Evolutionary conservation across 1,139 yeast genomes (phyloP), one percentile per base, ranked within the genome.

Genomic region (Debaryomycetaceae sp.): DNA sequence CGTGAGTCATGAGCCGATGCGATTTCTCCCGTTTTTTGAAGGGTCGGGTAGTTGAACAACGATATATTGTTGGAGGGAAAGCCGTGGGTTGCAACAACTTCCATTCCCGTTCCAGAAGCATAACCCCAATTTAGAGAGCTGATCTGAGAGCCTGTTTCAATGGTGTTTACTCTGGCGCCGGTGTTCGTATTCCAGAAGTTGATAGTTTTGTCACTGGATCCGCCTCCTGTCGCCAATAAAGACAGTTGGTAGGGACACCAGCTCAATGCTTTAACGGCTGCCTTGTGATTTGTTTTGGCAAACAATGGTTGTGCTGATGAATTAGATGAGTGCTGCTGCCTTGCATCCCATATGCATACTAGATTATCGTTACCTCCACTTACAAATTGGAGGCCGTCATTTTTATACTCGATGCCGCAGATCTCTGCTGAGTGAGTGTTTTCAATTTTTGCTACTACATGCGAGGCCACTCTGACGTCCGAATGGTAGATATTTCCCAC

Each of bases 171-270:
- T 47, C 96, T 73, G 1, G 93, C 82, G 0, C 99, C 99, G 0
- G 95, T 88, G 23, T 88, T 81, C 6, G 97, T 82, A 65, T 93
- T 93, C 98, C 99, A 95, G 66, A 95, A 90, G 65, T 93, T 91
- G 48, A 95, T 88, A 43, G 85, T 80, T 60, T 84, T 86, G 66
- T 95, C 98, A 31, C 88, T 81, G 9, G 96, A 84, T 20, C 99
- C 99, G 42, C 99, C 99, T 7, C 99, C 99, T 3, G 97, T 87
- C 7, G 98, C 97, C 44, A 95, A 72, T 44, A 93, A 66, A 51
- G 87, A 86, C 33, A 74, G 69, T 55, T 89, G 95, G 65, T 85
- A 85, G 0, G 98, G 99, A 60, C 96, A 88, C 97, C 97, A 95
- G 13, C 95, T 83, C 45, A 95, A 68, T 1, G 99, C 98, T 65